Conservation (phyloP, 108 stramenopile genomes). For the Cylindrotheca fusiformis region DNA sequence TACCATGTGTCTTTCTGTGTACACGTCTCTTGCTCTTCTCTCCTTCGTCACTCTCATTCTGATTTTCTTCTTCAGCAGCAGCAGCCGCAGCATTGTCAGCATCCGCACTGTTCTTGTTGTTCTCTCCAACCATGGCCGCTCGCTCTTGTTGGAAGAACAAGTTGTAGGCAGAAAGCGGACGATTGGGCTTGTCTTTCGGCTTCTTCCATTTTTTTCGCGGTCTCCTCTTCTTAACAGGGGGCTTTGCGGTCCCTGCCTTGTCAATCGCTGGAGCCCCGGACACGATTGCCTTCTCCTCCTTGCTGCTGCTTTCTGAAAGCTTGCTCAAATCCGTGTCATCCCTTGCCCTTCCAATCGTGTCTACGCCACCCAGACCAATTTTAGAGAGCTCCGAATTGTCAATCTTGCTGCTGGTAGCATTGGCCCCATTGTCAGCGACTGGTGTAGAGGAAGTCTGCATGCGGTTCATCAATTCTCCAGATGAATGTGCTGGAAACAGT, state of each 20-base stretch:
- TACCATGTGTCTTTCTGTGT: constrained; percentile 79
- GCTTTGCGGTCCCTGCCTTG: constrained; percentile 2
- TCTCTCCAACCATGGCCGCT: constrained; percentile 32
- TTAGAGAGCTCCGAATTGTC: not conserved
- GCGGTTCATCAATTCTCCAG: too few species aligned
- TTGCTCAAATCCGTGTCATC: not conserved
- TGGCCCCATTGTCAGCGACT: too few species aligned
- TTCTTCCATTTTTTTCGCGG: constrained; percentile 40
- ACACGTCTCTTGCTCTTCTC: constrained; percentile 37
- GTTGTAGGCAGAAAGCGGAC: constrained; percentile 41
- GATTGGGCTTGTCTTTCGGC: constrained; percentile 35
- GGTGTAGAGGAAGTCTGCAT: constrained; percentile 6
- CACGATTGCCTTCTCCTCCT: not conserved
- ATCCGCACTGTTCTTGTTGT: not conserved
- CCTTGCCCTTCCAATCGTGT: too few species aligned
- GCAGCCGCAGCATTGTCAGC: not conserved
- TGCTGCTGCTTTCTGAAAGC: not conserved
- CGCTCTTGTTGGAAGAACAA: constrained; percentile 39
- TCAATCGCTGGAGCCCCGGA: not conserved
- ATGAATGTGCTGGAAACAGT: too few species aligned
- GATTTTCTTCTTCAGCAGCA: not conserved
- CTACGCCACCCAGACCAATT: not conserved
- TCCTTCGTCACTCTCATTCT: constrained; percentile 7
- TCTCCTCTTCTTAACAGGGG: constrained; percentile 21
- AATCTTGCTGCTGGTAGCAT: not conserved